Percentiles rank a stretch among this genome's conserved stretches.
phyloP scores from a whole-genome alignment of 208 protist genomes.

The Trypanosoma rangeli region DNA sequence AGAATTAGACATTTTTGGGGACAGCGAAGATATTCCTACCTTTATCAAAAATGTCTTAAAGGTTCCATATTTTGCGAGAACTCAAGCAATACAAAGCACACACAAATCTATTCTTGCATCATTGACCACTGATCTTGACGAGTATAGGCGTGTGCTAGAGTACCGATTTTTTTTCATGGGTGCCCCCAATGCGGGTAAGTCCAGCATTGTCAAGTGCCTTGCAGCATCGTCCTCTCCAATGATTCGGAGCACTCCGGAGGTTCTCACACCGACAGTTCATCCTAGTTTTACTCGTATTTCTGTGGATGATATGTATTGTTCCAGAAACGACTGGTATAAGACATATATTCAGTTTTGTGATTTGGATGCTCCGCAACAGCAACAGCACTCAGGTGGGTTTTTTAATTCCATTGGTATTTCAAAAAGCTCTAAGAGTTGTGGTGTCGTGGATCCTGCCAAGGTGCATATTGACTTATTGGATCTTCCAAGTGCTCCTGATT shows the following conservation, averaged over 20 bases:
- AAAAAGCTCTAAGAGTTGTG: constrained; percentile 25
- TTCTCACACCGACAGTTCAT: constrained; percentile 30
- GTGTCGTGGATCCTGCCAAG: constrained; percentile 29
- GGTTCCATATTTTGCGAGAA: constrained; percentile 24
- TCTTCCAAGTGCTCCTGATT: constrained; percentile 20
- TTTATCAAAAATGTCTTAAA: constrained; percentile 30
- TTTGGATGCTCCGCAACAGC: constrained; percentile 25
- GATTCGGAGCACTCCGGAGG: constrained; percentile 27
- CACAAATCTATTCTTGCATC: constrained; percentile 28
- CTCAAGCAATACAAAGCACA: constrained; percentile 26
- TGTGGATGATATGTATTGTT: constrained; percentile 27
- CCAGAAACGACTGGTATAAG: constrained; percentile 26
- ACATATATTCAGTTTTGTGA: constrained; percentile 31
- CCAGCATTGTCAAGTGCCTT: constrained; percentile 27
- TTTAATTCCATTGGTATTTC: constrained; percentile 26
- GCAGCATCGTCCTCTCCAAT: constrained; percentile 18
- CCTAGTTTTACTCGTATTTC: constrained; percentile 13
- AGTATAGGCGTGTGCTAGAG: constrained; percentile 28
- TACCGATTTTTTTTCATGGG: constrained; percentile 31
- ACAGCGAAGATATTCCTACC: constrained; percentile 24
- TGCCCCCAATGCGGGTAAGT: constrained; percentile 22
- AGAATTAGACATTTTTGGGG: constrained; percentile 24
- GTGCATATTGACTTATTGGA: constrained; percentile 32
- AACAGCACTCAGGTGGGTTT: constrained; percentile 21
- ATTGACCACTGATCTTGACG: constrained; percentile 34